Percentiles rank a stretch among this genome's conserved stretches.
Evolutionary conservation across 2,329 filamentous ascomycete genomes (phyloP).

Genomic region (Penicillium sp.): DNA sequence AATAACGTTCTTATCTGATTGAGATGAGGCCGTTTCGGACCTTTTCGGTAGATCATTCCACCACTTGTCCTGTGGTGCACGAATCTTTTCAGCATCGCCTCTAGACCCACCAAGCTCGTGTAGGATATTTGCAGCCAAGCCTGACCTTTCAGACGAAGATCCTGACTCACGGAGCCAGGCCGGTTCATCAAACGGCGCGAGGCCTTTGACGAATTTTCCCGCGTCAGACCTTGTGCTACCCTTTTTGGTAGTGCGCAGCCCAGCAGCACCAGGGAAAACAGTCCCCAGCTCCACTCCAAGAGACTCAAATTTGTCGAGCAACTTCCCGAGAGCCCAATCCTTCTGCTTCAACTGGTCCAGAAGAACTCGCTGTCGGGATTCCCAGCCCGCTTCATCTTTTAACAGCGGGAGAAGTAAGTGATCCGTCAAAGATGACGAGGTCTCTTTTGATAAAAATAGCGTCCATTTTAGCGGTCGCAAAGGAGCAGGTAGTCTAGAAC

Average conservation of each 20-base stretch:
- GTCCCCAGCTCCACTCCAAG: slow-evolving; percentile 56
- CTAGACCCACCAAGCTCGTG: slow-evolving; percentile 23
- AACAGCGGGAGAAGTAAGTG: slow-evolving; percentile 57
- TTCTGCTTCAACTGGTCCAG: slow-evolving; percentile 55
- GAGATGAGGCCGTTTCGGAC: neutral
- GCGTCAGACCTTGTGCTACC: slow-evolving; percentile 51
- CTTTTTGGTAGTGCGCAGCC: slow-evolving; percentile 47
- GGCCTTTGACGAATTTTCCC: slow-evolving; percentile 55
- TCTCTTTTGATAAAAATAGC: slow-evolving; percentile 45
- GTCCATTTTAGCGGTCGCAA: slow-evolving; percentile 56
- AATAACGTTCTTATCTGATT: neutral
- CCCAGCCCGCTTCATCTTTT: slow-evolving; percentile 47
- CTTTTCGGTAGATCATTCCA: slow-evolving; percentile 30
- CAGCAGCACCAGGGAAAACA: slow-evolving; percentile 57
- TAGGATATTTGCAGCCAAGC: slow-evolving; percentile 26
- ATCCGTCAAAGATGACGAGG: slow-evolving; percentile 44
- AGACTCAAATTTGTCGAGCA: slow-evolving; percentile 60
- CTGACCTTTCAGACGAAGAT: slow-evolving; percentile 14
- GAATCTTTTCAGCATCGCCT: slow-evolving; percentile 12
- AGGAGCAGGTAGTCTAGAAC: slow-evolving; percentile 53
- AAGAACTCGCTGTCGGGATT: slow-evolving; percentile 50
- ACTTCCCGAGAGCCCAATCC: slow-evolving; percentile 58
- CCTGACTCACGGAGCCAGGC: slow-evolving; percentile 42
- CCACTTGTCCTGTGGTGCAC: slow-evolving; percentile 30
- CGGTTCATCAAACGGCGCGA: slow-evolving; percentile 54